Evolutionary conservation across 495 filamentous ascomycete genomes (phyloP), one percentile per base, ranked within the genome.

Genomic region (Coniosporium apollinis): DNA sequence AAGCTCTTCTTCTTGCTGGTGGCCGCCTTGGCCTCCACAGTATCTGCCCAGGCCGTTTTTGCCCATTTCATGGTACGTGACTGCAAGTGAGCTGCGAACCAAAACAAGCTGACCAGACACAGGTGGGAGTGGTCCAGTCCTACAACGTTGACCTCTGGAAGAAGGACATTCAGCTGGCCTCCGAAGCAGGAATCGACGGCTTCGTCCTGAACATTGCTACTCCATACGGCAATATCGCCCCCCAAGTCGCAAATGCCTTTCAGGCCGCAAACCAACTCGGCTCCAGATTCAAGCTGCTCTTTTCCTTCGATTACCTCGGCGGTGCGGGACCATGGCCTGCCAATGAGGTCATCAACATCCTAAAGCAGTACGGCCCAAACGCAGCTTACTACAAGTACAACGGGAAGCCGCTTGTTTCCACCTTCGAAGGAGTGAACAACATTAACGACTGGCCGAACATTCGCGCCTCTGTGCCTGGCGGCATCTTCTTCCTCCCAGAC

Each of bases 171-270:
- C 49, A 45, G 5, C 51, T 64, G 7, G 78, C 78, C 6, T 65
- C 72, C 41, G 60, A 60, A 10, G 62, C 69, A 0, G 65, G 71
- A 22, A 79, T 84, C 33, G 78, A 84, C 46, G 79, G 72, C 2
- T 84, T 84, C 45, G 78, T 70, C 0, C 48, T 83, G 20, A 82
- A 84, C 38, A 64, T 80, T 28, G 79, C 20, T 7, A n/a, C 63
- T 0, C 60, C 64, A 3, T 54, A 46, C 6, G 69, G 75, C 35
- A 46, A 49, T 0, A 70, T 61, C 9, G 55, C 57, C n/a, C 44
- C 39, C 6, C 65, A 69, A 34, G 49, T 76, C 2, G 41, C 56
- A 7, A 47, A 66, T 1, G 74, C 70, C 0, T 79, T 70, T 43
- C 42, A 55, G 17, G 69, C 66, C 3, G 76, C 76, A 5, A 61